Evolutionary conservation across 1,284 basidiomycete genomes (phyloP).

Genomic region (Cryptococcus sp.): DNA sequence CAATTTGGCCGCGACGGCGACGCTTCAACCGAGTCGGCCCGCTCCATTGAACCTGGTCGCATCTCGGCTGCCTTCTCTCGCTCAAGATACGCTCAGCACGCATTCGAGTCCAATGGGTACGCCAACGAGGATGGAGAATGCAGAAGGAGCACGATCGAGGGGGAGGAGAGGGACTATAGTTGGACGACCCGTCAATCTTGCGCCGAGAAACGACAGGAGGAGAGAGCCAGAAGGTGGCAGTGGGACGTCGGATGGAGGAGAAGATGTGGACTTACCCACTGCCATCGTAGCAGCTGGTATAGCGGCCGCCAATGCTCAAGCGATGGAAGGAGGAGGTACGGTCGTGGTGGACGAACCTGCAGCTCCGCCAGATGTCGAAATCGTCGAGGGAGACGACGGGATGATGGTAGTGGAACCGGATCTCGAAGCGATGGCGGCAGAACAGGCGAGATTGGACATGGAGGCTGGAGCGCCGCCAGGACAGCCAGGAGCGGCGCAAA

Average conservation of each 20-base stretch:
- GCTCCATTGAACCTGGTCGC: constrained; percentile 22
- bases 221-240: constrained; percentile 24
- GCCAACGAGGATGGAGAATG: constrained; percentile 25
- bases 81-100: constrained; percentile 31
- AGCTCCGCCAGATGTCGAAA: constrained; percentile 25
- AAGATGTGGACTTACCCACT: constrained; percentile 34
- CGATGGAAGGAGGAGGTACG: constrained; percentile 25
- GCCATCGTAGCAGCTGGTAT: constrained; percentile 35
- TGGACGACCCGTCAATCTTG: constrained; percentile 33
- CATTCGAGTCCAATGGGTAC: constrained; percentile 44
- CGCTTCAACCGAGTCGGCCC: constrained; percentile 9
- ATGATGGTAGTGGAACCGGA: constrained; percentile 32
- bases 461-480: constrained; percentile 44
- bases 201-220: constrained; percentile 21
- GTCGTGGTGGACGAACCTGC: constrained; percentile 21
- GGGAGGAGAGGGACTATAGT: constrained; percentile 37
- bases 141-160: constrained; percentile 19
- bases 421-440: constrained; percentile 34
- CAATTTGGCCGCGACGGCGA: constrained; percentile 19
- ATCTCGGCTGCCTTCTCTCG: constrained; percentile 28
- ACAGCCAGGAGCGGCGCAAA: constrained; percentile 38
- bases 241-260: constrained; percentile 36
- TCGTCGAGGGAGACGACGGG: constrained; percentile 17
- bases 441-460: constrained; percentile 42
- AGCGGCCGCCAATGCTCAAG: constrained; percentile 32